Conservation (phyloP, 768 basidiomycete species). For the Nidularia pulvinata region DNA sequence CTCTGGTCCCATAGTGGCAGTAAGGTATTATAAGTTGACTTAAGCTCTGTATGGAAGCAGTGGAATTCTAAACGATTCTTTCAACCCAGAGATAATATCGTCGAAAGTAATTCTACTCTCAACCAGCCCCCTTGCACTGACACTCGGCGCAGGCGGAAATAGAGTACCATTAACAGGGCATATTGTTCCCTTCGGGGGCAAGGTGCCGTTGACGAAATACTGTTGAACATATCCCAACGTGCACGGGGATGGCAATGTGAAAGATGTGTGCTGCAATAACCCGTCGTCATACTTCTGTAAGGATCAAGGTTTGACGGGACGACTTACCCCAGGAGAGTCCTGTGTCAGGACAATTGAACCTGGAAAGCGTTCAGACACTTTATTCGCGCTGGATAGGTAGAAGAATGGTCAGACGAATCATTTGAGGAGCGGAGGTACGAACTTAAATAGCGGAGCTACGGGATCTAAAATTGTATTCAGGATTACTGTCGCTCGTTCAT, state of each 20-base stretch:
- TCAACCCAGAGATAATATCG: too few relatives aligned
- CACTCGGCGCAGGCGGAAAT: too few relatives aligned
- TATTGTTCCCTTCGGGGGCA: conserved; percentile 36
- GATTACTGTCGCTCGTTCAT: neutral
- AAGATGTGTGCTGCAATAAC: conserved; percentile 25
- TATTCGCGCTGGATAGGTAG: conserved; percentile 27
- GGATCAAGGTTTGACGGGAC: neutral
- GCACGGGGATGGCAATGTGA: conserved; percentile 29
- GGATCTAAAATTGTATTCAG: conserved; percentile 15
- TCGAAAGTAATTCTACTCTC: too few relatives aligned
- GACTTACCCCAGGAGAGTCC: conserved; percentile 35
- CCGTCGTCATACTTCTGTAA: neutral
- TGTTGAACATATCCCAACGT: conserved; percentile 26
- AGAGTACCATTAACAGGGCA: conserved; percentile 18
- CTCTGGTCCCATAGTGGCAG: too few relatives aligned
- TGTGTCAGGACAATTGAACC: conserved; percentile 39
- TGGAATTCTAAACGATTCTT: too few relatives aligned
- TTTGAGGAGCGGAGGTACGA: conserved; percentile 3
- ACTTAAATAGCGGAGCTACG: conserved; percentile 23
- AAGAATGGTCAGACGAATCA: neutral
- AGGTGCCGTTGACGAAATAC: conserved; percentile 37
- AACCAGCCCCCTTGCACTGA: too few relatives aligned
- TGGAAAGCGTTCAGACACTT: conserved; percentile 30
- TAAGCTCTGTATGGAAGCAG: too few relatives aligned
- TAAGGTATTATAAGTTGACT: too few relatives aligned